phyloP scores from a whole-genome alignment of 2,329 filamentous ascomycete genomes.

The Ceratocystis lukuohia region DNA sequence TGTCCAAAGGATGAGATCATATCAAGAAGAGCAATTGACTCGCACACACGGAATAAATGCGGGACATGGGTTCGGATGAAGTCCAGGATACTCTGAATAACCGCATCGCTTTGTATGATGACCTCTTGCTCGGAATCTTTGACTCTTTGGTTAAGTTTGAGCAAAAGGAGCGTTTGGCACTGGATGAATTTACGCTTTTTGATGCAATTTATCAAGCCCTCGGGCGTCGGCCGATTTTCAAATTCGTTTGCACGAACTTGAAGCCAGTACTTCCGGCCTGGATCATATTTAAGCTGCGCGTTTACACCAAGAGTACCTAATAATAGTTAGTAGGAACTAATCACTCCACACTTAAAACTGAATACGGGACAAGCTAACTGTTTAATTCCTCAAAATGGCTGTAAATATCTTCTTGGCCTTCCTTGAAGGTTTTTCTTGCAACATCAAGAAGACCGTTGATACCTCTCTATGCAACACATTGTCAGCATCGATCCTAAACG shows the following conservation, averaged over 20 bases:
- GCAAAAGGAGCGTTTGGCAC: slow-evolving; percentile 72
- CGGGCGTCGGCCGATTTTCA: slow-evolving; percentile 45
- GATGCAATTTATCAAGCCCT: slow-evolving; percentile 63
- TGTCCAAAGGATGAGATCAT: slow-evolving; percentile 71
- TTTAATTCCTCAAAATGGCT: slow-evolving; percentile 55
- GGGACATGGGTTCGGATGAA: slow-evolving; percentile 60
- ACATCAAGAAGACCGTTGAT: slow-evolving; percentile 80
- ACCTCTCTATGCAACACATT: slow-evolving; percentile 41
- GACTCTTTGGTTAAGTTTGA: slow-evolving; percentile 69
- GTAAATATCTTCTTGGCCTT: slow-evolving; percentile 66
- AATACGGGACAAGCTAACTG: slow-evolving; percentile 30
- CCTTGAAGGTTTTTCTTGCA: slow-evolving; percentile 77
- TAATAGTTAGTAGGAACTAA: neutral
- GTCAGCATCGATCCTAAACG: neutral
- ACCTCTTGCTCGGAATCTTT: slow-evolving; percentile 73
- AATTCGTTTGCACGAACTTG: slow-evolving; percentile 50
- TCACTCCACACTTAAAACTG: no score
- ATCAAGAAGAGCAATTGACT: slow-evolving; percentile 75
- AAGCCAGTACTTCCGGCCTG: slow-evolving; percentile 66
- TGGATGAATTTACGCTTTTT: slow-evolving; percentile 64
- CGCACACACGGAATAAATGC: slow-evolving; percentile 67
- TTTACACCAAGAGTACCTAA: slow-evolving; percentile 45
- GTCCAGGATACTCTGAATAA: slow-evolving; percentile 57
- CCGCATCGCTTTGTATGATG: slow-evolving; percentile 65
- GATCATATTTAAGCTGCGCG: slow-evolving; percentile 62